Evolutionary conservation across 1,284 basidiomycete species (phyloP).

Genomic region (Austroboletus niveus): DNA sequence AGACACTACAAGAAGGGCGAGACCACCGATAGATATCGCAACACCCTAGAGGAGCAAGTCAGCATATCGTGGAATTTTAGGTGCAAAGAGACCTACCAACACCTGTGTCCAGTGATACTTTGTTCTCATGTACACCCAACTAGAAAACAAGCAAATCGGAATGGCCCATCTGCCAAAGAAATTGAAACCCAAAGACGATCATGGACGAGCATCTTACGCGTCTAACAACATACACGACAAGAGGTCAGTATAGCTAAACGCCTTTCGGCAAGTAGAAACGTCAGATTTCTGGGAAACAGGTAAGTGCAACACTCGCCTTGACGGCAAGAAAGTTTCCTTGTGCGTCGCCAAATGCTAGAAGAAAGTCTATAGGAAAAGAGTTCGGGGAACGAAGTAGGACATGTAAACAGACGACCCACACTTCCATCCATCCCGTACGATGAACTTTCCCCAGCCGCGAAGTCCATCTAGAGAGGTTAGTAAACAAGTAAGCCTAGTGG

Average conservation of each 20-base stretch:
- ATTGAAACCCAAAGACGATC: slow-evolving; percentile 1
- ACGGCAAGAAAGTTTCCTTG: slow-evolving; percentile 83
- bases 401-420: slow-evolving; percentile 47
- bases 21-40: slow-evolving; percentile 65
- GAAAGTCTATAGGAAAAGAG: slow-evolving; percentile 50
- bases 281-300: not conserved
- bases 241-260: slow-evolving; percentile 81
- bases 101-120: slow-evolving; percentile 82
- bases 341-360: slow-evolving; percentile 75
- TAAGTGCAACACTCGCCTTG: slow-evolving; percentile 44
- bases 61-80: not conserved
- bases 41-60: slow-evolving; percentile 51
- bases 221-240: slow-evolving; percentile 87
- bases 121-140: slow-evolving; percentile 76
- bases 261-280: slow-evolving; percentile 36
- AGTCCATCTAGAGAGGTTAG: slow-evolving; percentile 57
- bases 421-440: slow-evolving; percentile 79
- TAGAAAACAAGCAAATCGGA: slow-evolving; percentile 77
- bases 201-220: slow-evolving; percentile 49
- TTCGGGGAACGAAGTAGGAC: not conserved
- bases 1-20: slow-evolving; percentile 73
- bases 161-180: slow-evolving; percentile 67
- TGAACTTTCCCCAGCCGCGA: slow-evolving; percentile 71
- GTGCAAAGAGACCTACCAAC: slow-evolving; percentile 41
- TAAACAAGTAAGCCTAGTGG: not conserved